Evolutionary conservation across 2,329 filamentous ascomycete genomes (phyloP).

Genomic region (Colletotrichum chrysophilum): DNA sequence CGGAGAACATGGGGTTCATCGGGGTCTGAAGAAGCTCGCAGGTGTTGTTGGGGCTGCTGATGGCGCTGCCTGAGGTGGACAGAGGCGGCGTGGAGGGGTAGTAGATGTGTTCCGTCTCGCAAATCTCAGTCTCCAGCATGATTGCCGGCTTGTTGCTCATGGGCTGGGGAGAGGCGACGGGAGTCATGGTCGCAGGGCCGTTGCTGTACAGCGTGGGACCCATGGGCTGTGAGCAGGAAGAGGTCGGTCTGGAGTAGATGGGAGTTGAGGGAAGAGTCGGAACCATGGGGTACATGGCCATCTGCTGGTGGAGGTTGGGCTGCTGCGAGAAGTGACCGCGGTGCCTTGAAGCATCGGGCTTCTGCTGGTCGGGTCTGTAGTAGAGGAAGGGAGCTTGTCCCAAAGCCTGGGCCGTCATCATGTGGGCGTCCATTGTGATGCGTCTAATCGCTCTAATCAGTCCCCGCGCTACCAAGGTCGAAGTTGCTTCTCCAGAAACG

Average conservation of each 20-base stretch:
- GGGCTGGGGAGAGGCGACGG: slow-evolving; percentile 76
- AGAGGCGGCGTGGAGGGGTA: slow-evolving; percentile 88
- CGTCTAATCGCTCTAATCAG: slow-evolving; percentile 28
- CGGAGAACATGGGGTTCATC: slow-evolving; percentile 79
- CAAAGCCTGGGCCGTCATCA: slow-evolving; percentile 64
- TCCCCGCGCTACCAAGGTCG: neutral
- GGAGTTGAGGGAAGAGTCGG: slow-evolving; percentile 67
- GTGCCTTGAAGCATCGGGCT: slow-evolving; percentile 69
- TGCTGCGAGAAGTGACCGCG: slow-evolving; percentile 74
- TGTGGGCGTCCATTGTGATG: slow-evolving; percentile 67
- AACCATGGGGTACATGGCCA: slow-evolving; percentile 59
- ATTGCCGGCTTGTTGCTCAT: slow-evolving; percentile 75
- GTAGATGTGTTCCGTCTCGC: slow-evolving; percentile 65
- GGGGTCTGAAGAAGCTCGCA: slow-evolving; percentile 83
- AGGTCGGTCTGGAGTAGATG: slow-evolving; percentile 69
- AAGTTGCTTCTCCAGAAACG: slow-evolving; percentile 26
- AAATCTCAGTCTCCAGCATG: slow-evolving; percentile 78
- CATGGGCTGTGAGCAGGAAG: slow-evolving; percentile 67
- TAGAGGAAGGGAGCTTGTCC: slow-evolving; percentile 83
- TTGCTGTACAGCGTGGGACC: slow-evolving; percentile 60
- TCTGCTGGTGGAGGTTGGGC: slow-evolving; percentile 45
- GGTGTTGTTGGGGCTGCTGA: slow-evolving; percentile 79
- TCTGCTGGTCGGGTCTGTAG: slow-evolving; percentile 76
- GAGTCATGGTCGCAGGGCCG: slow-evolving; percentile 70
- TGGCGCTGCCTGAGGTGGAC: slow-evolving; percentile 82